Evolutionary conservation across 257 asterid genomes (phyloP).

Genomic region (Primulina eburnea): DNA sequence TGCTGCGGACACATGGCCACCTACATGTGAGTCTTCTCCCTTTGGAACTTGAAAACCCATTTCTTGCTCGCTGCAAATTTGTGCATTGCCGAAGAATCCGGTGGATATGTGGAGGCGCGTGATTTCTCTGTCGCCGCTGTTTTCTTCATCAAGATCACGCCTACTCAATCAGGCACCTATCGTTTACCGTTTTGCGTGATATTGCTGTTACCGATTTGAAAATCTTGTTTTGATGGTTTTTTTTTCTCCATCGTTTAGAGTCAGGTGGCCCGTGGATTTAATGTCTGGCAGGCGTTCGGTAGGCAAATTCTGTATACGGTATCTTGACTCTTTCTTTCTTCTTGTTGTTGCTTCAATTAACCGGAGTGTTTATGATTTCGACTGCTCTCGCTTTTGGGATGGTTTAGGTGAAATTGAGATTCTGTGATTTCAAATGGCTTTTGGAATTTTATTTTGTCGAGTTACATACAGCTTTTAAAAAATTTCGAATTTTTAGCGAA

Average conservation of each 20-base stretch:
- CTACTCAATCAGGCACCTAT: constrained; percentile 46
- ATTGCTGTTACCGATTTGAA: too few species aligned
- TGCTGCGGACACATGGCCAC: neutral
- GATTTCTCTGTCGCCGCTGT: constrained; percentile 43
- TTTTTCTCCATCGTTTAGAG: constrained; percentile 13
- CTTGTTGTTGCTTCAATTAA: neutral
- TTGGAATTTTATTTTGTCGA: constrained; percentile 12
- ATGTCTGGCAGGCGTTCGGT: constrained; percentile 39
- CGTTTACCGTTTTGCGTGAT: neutral
- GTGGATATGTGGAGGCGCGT: constrained; percentile 75
- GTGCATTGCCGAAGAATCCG: constrained; percentile 4
- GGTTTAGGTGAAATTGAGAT: constrained; percentile 14
- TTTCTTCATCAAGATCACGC: constrained; percentile 44
- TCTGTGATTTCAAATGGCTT: neutral
- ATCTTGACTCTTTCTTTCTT: constrained; percentile 20
- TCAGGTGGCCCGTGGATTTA: constrained; percentile 48
- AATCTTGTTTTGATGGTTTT: constrained; percentile 3
- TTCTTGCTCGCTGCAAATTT: neutral
- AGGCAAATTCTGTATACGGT: constrained; percentile 57
- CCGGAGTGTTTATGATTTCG: neutral
- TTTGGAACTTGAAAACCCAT: neutral
- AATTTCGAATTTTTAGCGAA: constrained; percentile 14
- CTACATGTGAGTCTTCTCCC: neutral
- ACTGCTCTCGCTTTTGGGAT: neutral
- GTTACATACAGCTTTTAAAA: neutral